Evolutionary conservation across 1,284 basidiomycete genomes (phyloP), one percentile per base, ranked within the genome.

Genomic region (Grifola frondosa): DNA sequence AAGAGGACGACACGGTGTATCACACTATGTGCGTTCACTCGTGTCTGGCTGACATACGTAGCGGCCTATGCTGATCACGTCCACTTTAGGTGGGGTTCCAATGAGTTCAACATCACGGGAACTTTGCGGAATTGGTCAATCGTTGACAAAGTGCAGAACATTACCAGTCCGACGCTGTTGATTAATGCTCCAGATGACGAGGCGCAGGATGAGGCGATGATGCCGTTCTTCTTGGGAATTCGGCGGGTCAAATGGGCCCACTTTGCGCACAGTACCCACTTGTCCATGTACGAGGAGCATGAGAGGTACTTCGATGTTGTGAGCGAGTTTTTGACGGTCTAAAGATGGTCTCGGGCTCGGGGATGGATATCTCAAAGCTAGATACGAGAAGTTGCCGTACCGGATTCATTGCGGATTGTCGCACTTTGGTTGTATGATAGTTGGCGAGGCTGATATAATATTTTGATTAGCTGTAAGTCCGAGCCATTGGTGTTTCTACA

Each of bases 131-230:
- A 48, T 13, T 67, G 65, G 66, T 42, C 54, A 10, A 53, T 63
- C 42, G 46, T 61, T 20, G 53, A 56, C 37, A 46, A 54, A 17
- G 40, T 66, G 3, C 57, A 55, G 37, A 36, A 47, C 5, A 57
- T 69, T 40, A 35, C 37, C 5, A 57, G 59, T 2, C 61, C 62
- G 8, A 64, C 62, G 12, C 48, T 66, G 16, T 31, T 67, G 1
- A 45, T 65, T 40, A 68, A 63, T 31, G 64, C 61, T 9, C 50
- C 44, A 4, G 46, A 57, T 22, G 64, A 63, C 37, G 50, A 55
- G 36, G 54, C 57, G 3, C 56, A 58, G 30, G 64, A 63, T 30
- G 50, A 45, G 37, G 53, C 53, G 20, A 46, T 57, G 19, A 43
- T 35, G 17, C 63, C 63, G 9, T 59, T 61, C 40, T 57, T 59